phyloP scores from a whole-genome alignment of 2,329 filamentous ascomycete genomes.

The Aspergillus felis region DNA sequence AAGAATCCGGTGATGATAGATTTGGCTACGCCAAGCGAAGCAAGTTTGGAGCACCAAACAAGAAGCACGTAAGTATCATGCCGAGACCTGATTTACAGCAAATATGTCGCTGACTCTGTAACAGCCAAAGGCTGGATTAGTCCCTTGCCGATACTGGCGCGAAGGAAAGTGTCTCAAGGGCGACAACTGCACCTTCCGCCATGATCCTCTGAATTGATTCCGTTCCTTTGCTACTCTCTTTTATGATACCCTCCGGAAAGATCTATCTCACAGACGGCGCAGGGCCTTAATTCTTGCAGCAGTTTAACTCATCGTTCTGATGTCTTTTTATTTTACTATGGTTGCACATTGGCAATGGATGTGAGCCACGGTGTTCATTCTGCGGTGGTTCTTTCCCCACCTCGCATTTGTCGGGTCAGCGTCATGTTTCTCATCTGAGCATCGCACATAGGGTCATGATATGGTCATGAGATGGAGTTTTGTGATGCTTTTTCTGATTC shows the following conservation, averaged over 20 bases:
- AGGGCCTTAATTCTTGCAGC: neutral
- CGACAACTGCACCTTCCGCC: slow-evolving; percentile 49
- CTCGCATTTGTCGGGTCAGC: neutral
- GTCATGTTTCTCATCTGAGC: neutral
- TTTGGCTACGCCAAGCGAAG: slow-evolving; percentile 34
- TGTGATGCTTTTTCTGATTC: neutral
- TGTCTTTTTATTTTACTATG: neutral
- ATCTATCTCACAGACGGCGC: slow-evolving; percentile 1
- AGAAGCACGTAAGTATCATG: slow-evolving; percentile 33
- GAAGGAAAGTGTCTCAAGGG: slow-evolving; percentile 53
- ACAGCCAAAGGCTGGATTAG: slow-evolving; percentile 42
- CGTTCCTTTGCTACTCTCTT: slow-evolving; percentile 1
- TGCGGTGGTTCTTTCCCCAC: neutral
- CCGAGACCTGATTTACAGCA: neutral
- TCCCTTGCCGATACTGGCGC: slow-evolving; percentile 52
- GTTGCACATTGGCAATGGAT: neutral
- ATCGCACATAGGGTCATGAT: neutral
- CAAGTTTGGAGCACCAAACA: slow-evolving; percentile 30
- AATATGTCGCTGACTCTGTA: slow-evolving; percentile 9
- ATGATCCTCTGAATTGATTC: slow-evolving; percentile 31
- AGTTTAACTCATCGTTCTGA: neutral
- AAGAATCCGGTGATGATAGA: slow-evolving; percentile 29
- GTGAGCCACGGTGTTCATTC: neutral
- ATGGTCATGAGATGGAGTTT: neutral
- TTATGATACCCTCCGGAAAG: slow-evolving; percentile 15